These are phyloP conservation scores for Glarea lozoyensis DNA, from an alignment of 495 filamentous ascomycete species.

Conservation along the genomic window DNA sequence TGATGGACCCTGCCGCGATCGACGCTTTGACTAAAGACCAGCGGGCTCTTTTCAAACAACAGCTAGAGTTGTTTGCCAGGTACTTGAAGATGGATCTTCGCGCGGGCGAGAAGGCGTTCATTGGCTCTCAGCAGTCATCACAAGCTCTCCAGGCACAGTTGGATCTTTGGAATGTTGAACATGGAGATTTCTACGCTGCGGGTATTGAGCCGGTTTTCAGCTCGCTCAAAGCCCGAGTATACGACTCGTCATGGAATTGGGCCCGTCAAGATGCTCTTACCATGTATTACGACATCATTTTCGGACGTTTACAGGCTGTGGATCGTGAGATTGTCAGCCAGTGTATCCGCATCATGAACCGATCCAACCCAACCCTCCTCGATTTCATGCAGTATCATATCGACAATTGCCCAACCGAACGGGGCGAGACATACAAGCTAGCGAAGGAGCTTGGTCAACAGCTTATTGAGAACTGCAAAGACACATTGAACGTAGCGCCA, in stretches of 20 bases:
- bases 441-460: conserved; percentile 93
- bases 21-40: conserved; percentile 97
- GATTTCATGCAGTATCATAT: conserved; percentile 99
- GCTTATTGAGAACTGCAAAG: conserved; percentile 95
- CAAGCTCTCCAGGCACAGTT: conserved; percentile 83
- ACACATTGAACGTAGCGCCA: conserved; percentile 71
- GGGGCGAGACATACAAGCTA: conserved; percentile 93
- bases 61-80: conserved; percentile 86
- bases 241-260: conserved; percentile 99
- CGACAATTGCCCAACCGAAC: conserved; percentile 94
- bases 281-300: conserved; percentile 99
- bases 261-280: conserved; percentile 90
- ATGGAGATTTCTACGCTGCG: conserved; percentile 89
- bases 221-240: conserved; percentile 85
- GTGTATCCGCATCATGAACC: conserved; percentile 99
- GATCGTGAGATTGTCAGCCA: conserved; percentile 97
- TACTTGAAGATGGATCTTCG: conserved; percentile 96
- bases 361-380: conserved; percentile 86
- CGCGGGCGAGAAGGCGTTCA: conserved; percentile 86
- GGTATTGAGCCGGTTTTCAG: conserved; percentile 95
- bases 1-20: conserved; percentile 97
- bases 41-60: conserved; percentile 88
- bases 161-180: conserved; percentile 90
- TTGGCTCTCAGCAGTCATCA: conserved; percentile 73
- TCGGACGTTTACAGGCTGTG: conserved; percentile 83